Evolutionary conservation across 495 filamentous ascomycete species (phyloP), one percentile per base, ranked within the genome.

Genomic region (Trichoderma virens): DNA sequence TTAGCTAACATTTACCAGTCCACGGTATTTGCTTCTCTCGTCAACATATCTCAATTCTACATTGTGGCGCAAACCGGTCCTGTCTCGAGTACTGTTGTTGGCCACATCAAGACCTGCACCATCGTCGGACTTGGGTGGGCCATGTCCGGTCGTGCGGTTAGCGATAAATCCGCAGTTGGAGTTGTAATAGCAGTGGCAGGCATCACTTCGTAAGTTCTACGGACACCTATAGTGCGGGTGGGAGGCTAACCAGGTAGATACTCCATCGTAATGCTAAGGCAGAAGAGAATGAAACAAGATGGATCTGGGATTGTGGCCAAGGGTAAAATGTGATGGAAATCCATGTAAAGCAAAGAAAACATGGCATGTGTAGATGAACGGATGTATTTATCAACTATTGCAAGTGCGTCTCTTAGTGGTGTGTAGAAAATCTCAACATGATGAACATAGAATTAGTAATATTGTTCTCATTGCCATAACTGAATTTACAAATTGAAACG

Each of bases 401-500:
- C 2, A 41, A 16, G 45, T 51, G 23, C 23, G 18, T 51, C 3
- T 6, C n/a, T n/a, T n/a, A n/a, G n/a, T n/a, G n/a, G 45, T 51
- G n/a, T 25, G n/a, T 25, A 25, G 45, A 51, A 2, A 25, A 51
- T n/a, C 4, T 7, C 6, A 51, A 51, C 4, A 51, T 14, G 27
- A 56, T 28, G 25, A 56, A 28, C 23, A 14, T 16, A 56, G 20
- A 56, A 28, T 18, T 20, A 28, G n/a, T 28, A 56, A 56, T 16
- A 13, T n/a, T 14, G 51, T 25, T 56, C 20, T 2, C n/a, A 28
- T 28, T 28, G 51, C 13, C 13, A 56, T 28, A 56, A 56, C 11
- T 14, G 13, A 56, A 4, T 28, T 71, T 79, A 97, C 64, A 98
- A 81, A 73, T 93, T 91, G 74, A 98, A 98, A 76, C 88, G 88